Conservation (phyloP, 2,329 filamentous ascomycete genomes). For the Coniella lustricola region DNA sequence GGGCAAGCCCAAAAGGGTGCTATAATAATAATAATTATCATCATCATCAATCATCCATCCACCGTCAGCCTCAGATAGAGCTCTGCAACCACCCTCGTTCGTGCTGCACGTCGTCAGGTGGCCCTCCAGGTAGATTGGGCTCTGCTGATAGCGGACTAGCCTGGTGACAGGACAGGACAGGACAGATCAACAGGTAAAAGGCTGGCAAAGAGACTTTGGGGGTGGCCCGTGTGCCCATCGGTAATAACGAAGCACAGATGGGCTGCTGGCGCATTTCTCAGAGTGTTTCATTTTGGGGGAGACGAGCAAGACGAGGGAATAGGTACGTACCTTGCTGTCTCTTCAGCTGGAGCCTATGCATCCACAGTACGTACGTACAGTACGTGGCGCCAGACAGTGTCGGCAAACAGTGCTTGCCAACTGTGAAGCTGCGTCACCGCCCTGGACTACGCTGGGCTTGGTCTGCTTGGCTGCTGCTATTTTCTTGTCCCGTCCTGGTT, state of each 20-base stretch:
- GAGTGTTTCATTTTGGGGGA: constrained; percentile 13
- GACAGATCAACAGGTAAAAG: not conserved
- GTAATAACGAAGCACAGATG: constrained; percentile 15
- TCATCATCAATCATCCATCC: not conserved
- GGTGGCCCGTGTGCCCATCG: constrained; percentile 1
- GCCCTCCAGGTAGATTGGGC: too few relatives aligned
- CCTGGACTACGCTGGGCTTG: not conserved
- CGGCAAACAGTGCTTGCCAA: too few relatives aligned
- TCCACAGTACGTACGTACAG: not conserved
- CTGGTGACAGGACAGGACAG: not conserved
- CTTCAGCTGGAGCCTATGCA: too few relatives aligned
- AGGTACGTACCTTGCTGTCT: constrained; percentile 11
- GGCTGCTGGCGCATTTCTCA: constrained; percentile 9
- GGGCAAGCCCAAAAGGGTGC: too few relatives aligned
- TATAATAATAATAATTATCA: too few relatives aligned
- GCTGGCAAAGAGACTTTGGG: too few relatives aligned
- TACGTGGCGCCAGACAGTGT: too few relatives aligned
- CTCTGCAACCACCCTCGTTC: not conserved
- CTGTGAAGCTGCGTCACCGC: not conserved
- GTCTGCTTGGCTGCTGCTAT: constrained; percentile 9
- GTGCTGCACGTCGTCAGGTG: not conserved
- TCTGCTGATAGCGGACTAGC: not conserved
- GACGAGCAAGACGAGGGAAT: too few relatives aligned
- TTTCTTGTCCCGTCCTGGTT: constrained; percentile 9
- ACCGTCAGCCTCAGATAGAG: not conserved